Base-by-base conservation (phyloP, 2,329 filamentous ascomycete genomes). In the Sarocladium brachiariae region DNA sequence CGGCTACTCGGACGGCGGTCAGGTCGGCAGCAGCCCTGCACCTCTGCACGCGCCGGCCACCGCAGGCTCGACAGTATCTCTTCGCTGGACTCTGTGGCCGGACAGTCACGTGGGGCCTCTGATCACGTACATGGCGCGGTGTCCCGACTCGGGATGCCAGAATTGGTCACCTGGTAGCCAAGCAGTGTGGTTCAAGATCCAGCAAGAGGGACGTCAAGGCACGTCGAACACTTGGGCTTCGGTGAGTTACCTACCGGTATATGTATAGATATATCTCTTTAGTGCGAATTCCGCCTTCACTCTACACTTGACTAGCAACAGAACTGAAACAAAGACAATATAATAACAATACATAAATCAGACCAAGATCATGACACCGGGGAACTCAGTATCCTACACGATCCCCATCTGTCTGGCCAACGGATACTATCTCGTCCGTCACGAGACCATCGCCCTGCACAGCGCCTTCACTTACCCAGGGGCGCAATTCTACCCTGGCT, bases 41-140 rank as follows among this genome's bases (percentile, higher is more conserved):
- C 61, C 72, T 3, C 69, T 83, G 0, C 76, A 78, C 54, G 79
- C 77, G 2, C 62, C 71, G 0, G 78, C 69, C 4, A 68, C 72
- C 4, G 77, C 79, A 2, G 79, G 80, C 2, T 75, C 71, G 2
- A 70, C 68, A 0, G 75, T 82, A 31, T 73, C 70, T 9, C 67
- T 83, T 2, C 65, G 66, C 50, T 83, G 80, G 78, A 82, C 78
- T 4, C 57, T 72, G 2, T 74, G 71, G 70, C 70, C 71, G 0
- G 70, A 72, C 7, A 72, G 66, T 4, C 77, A 80, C 52, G 65
- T 76, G 25, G 78, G 79, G 0, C 78, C 78, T 1, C 61, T 75
- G 1, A 66, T 82, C 51, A 82, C 78, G 1, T 82, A 82, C 58
- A 79, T 83, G 77, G 79, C 79, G 4, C 67, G 69, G 30, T 83